These are phyloP conservation scores for Hericium rajendrae DNA, from an alignment of 768 basidiomycete species.

Conservation along the genomic window DNA sequence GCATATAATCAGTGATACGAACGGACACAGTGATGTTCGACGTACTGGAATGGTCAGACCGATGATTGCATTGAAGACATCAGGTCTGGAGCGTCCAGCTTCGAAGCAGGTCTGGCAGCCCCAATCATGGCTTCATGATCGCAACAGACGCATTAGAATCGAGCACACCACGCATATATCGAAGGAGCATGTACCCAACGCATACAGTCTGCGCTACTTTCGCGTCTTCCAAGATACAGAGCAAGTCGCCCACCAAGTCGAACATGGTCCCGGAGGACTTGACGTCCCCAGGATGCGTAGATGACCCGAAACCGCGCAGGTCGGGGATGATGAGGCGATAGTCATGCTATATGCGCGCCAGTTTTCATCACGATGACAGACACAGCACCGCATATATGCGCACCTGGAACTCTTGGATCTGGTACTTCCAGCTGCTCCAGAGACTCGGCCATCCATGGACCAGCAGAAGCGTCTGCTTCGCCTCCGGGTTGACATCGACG, in stretches of 20 bases:
- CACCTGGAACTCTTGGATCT: constrained; percentile 60
- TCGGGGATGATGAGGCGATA: constrained; percentile 56
- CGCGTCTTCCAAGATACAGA: constrained; percentile 49
- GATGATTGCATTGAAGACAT: constrained; percentile 48
- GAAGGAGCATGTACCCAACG: constrained; percentile 40
- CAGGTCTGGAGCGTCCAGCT: constrained; percentile 57
- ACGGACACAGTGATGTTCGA: not conserved
- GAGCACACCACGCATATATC: not conserved
- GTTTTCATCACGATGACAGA: not conserved
- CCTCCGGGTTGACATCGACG: constrained; percentile 48
- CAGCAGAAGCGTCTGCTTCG: constrained; percentile 46
- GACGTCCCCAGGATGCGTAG: constrained; percentile 55
- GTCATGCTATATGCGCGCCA: constrained; percentile 30
- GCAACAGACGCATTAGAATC: not conserved
- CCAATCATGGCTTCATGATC: constrained; percentile 57
- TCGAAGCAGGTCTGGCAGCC: constrained; percentile 60
- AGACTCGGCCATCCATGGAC: constrained; percentile 76
- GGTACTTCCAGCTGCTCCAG: constrained; percentile 68
- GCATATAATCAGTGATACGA: not conserved
- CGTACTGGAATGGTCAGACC: constrained; percentile 54
- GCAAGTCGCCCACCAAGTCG: constrained; percentile 54
- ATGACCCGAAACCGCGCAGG: constrained; percentile 62
- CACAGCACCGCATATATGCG: not conserved
- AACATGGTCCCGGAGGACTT: constrained; percentile 47
- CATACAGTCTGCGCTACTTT: constrained; percentile 41